Evolutionary conservation across 1,284 basidiomycete species (phyloP).

Genomic region (Sanguinoderma infundibulare): DNA sequence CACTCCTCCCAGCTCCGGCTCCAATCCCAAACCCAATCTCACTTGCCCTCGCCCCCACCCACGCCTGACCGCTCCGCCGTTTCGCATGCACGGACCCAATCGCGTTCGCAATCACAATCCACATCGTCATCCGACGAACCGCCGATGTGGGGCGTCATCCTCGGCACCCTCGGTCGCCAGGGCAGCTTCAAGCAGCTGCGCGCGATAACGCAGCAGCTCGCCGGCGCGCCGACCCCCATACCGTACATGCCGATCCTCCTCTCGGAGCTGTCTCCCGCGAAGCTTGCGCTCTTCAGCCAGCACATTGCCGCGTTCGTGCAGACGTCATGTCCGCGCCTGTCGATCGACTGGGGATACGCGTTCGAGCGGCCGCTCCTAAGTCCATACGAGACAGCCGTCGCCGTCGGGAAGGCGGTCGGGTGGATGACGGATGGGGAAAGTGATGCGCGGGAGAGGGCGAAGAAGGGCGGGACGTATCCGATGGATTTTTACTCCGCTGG

Average conservation of each 20-base stretch:
- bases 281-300: conserved; percentile 83
- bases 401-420: conserved; percentile 71
- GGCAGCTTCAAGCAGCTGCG: conserved; percentile 90
- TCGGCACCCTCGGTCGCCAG: conserved; percentile 95
- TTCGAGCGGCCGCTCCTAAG: conserved; percentile 90
- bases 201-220: conserved; percentile 78
- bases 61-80: not conserved
- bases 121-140: conserved; percentile 19
- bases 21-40: conserved; percentile 4
- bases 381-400: conserved; percentile 94
- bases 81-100: not conserved
- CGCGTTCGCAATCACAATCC: not conserved
- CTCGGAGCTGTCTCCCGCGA: conserved; percentile 95
- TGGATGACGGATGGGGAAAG: conserved; percentile 59
- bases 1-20: conserved; percentile 1
- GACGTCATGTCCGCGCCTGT: conserved; percentile 93
- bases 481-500: conserved; percentile 97
- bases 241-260: conserved; percentile 90
- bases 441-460: conserved; percentile 32
- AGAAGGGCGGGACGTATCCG: conserved; percentile 65
- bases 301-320: conserved; percentile 91
- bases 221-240: conserved; percentile 54
- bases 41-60: conserved; percentile 3
- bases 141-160: conserved; percentile 87
- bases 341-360: conserved; percentile 99